Base-by-base conservation (phyloP, 1,284 basidiomycete genomes). In the Tilletia caries region DNA sequence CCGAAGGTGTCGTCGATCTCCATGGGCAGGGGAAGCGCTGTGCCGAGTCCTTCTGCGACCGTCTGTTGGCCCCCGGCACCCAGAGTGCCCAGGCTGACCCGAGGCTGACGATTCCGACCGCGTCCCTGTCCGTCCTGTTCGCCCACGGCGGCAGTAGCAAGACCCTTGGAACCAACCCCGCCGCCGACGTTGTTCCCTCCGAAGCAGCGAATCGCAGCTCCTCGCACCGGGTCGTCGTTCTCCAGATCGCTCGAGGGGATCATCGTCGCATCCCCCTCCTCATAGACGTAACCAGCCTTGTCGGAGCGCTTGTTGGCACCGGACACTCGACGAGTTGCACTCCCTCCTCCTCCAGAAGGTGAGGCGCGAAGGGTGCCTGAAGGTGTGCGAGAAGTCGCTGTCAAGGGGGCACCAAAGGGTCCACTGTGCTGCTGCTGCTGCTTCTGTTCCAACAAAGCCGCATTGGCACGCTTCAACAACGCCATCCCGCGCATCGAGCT, bases 401-500 rank as follows among this genome's bases (percentile, higher is more conserved):
- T 10, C 8, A 50, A 6, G 23, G 48, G 12, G 20, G 48, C 48
- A 13, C 20, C 48, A 18, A 50, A 50, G 8, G 48, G 12, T 20
- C 48, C 48, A 18, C 48, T 6, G 20, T 23, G 58, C 25, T 54
- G 52, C 23, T 25, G 46, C 18, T 50, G 43, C 43, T 44, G 43
- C 43, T 44, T 10, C 43, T 44, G n/a, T 8, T 50, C n/a, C 48
- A 23, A 8, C 48, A 23, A 5, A 29, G 52, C 52, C 37, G 48
- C 48, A 25, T 25, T 50, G 33, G 58, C 58, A 62, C 33, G 12
- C 58, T 62, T 62, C 1, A 62, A 29, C 58, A 62, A 4, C 0
- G 58, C 58, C 58, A 62, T 62, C 13, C 58, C 58, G 10, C 58
- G 29, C 58, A 62, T 62, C 18, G 58, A 62, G 58, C 58, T 62